These are phyloP conservation scores for Asterochloris erici DNA, from an alignment of 139 green algal species.

Conservation along the genomic window DNA sequence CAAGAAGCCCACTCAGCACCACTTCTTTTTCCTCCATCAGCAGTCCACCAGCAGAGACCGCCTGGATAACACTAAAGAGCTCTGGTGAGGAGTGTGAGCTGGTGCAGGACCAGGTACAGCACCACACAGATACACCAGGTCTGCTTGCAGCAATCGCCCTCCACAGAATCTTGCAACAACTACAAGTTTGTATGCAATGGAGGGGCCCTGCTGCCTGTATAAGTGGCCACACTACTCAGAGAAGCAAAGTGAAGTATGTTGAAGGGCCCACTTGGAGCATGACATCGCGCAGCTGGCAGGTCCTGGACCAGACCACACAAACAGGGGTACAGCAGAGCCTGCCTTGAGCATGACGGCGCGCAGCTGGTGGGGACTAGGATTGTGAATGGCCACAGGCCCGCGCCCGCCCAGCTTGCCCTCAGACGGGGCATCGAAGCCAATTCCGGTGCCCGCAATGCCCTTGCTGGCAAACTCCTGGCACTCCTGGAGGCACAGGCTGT, in stretches of 20 bases:
- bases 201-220: too few species aligned
- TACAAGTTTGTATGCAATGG: too few species aligned
- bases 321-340: background rate
- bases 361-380: slow-evolving; percentile 6
- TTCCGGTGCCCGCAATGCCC: slow-evolving; percentile 58
- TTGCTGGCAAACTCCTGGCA: slow-evolving; percentile 80
- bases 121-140: too few species aligned
- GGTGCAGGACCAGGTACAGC: too few species aligned
- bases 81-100: too few species aligned
- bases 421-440: slow-evolving; percentile 35
- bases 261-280: background rate
- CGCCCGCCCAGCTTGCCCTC: slow-evolving; percentile 24
- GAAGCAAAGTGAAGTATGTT: background rate
- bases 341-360: slow-evolving; percentile 13
- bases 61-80: too few species aligned
- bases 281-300: background rate
- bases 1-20: background rate
- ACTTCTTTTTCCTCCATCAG: background rate
- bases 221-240: background rate
- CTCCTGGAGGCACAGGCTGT: slow-evolving; percentile 37
- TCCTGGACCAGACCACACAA: background rate
- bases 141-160: too few species aligned
- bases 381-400: slow-evolving; percentile 5
- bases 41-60: too few species aligned
- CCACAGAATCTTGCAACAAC: too few species aligned